Percentiles rank a stretch among this genome's conserved stretches.
Evolutionary conservation across 768 basidiomycete genomes (phyloP).

Genomic region (Fistulinella prunicolor): DNA sequence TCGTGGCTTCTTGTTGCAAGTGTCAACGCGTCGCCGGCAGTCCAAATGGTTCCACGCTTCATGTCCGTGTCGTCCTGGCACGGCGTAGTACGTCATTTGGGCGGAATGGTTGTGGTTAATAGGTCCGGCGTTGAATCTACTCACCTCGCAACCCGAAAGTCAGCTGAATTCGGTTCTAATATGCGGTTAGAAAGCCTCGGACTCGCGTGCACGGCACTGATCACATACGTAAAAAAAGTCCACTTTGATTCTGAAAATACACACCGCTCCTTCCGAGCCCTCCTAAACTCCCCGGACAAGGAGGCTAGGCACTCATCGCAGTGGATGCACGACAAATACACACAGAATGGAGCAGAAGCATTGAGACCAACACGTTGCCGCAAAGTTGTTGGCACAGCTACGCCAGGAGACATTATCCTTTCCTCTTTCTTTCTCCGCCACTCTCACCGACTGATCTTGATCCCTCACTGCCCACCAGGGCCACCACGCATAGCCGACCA

Average conservation of each 20-base stretch:
- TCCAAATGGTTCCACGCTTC: conserved; percentile 3
- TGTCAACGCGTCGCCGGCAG: no score
- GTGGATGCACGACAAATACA: neutral
- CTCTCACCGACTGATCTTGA: conserved; percentile 7
- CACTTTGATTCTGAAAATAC: neutral
- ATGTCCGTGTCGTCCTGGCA: conserved; percentile 10
- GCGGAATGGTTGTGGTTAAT: neutral
- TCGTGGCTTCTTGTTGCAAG: no score
- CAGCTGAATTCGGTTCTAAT: conserved; percentile 4
- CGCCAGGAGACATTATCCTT: neutral
- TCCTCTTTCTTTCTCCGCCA: neutral
- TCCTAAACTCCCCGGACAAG: conserved; percentile 7
- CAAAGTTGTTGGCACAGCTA: conserved; percentile 7
- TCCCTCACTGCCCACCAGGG: neutral
- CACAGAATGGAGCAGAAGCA: conserved; percentile 15
- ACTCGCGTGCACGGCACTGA: neutral
- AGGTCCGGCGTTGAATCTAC: neutral
- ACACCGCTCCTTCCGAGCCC: neutral
- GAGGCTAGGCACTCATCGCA: conserved; percentile 2
- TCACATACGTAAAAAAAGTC: conserved; percentile 10
- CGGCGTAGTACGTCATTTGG: no score
- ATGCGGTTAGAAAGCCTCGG: conserved; percentile 11
- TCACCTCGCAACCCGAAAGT: conserved; percentile 1
- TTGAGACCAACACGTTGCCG: conserved; percentile 23
- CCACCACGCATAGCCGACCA: conserved; percentile 3